phyloP scores from a whole-genome alignment of 2,329 filamentous ascomycete species.

The Salinomyces thailandicus region DNA sequence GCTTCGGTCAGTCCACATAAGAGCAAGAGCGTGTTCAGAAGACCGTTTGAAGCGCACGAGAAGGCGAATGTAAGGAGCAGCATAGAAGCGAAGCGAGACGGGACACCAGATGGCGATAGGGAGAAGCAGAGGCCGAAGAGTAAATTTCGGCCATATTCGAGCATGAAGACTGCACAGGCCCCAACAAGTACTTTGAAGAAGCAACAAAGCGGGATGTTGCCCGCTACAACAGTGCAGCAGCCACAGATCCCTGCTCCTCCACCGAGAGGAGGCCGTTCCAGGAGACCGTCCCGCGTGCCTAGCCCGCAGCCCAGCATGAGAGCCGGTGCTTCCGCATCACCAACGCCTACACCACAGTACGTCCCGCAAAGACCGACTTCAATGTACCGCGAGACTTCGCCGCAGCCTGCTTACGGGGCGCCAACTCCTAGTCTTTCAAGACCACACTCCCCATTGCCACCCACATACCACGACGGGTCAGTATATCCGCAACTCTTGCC shows the following conservation, averaged over 20 bases:
- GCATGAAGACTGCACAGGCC: constrained; percentile 39
- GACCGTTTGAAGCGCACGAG: constrained; percentile 55
- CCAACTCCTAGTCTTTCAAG: constrained; percentile 29
- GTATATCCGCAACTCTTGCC: constrained; percentile 23
- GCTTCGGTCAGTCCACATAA: constrained; percentile 39
- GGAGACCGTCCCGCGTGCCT: constrained; percentile 16
- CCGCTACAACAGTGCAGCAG: constrained; percentile 12
- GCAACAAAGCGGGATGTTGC: constrained; percentile 3
- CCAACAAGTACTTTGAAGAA: constrained; percentile 23
- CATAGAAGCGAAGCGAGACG: constrained; percentile 24
- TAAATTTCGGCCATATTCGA: constrained; percentile 39
- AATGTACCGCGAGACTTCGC: constrained; percentile 15
- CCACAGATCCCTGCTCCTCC: constrained; percentile 24
- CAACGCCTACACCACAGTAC: constrained; percentile 28
- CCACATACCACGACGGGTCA: constrained; percentile 25
- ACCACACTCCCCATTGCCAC: constrained; percentile 33
- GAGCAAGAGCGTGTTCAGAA: constrained; percentile 49
- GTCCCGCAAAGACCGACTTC: constrained; percentile 6
- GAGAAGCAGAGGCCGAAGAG: constrained; percentile 26
- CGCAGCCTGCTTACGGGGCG: constrained; percentile 9
- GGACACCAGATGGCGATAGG: constrained; percentile 20
- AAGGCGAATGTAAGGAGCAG: constrained; percentile 16
- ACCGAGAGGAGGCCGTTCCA: constrained; percentile 18
- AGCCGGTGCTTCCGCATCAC: constrained; percentile 28
- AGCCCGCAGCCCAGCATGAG: constrained; percentile 11